These are phyloP conservation scores for Forsythia viridissima DNA, from an alignment of 257 asterid species.

Conservation along the genomic window DNA sequence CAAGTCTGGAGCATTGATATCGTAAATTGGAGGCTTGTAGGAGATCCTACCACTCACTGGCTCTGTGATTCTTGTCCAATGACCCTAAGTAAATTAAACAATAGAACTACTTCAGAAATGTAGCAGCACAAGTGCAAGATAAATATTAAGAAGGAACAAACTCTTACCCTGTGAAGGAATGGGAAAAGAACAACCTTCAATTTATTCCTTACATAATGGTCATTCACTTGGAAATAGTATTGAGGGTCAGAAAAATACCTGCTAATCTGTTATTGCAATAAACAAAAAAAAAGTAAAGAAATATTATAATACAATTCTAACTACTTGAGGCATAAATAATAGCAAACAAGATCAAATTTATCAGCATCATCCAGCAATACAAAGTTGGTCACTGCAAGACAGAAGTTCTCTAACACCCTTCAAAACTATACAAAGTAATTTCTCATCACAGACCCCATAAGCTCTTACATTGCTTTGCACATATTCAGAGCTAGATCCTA, in stretches of 20 bases:
- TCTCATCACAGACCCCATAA: background rate
- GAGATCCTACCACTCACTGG: background rate
- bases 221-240: background rate
- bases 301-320: too few relatives aligned
- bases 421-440: background rate
- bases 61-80: background rate
- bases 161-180: background rate
- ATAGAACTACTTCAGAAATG: background rate
- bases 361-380: background rate
- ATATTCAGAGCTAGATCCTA: constrained; percentile 16
- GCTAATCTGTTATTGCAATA: background rate
- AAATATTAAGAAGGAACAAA: background rate
- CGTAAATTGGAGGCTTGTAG: background rate
- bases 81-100: background rate
- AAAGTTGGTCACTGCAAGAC: background rate
- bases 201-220: background rate
- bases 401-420: background rate
- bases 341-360: background rate
- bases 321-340: background rate
- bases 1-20: background rate
- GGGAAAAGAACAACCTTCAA: background rate
- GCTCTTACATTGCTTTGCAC: constrained; percentile 11
- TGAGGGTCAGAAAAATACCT: background rate
- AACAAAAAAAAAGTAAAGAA: background rate
- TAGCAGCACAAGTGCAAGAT: background rate